A percentile compares a stretch with the other conserved stretches of the same genome.
These are phyloP conservation scores for Grosmannia serpens DNA, from an alignment of 2,329 filamentous ascomycete genomes.

Conservation along the genomic window DNA sequence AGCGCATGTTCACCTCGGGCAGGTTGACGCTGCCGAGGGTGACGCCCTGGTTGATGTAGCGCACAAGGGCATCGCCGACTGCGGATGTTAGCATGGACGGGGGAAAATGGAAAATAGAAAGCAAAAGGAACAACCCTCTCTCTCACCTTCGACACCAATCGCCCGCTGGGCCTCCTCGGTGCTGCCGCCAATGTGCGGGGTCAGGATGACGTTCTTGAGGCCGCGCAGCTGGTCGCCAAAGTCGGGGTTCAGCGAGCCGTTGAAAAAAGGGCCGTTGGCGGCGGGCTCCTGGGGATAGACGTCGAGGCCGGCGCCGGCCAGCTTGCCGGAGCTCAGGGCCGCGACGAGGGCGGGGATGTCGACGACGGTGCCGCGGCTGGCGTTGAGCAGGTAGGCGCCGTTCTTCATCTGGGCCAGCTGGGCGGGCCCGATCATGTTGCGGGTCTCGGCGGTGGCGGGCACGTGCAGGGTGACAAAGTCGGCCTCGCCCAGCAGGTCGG, in stretches of 20 bases:
- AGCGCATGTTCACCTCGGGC: constrained; percentile 85
- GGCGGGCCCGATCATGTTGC: constrained; percentile 72
- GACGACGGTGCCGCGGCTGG: constrained; percentile 84
- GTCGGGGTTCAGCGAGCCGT: constrained; percentile 56
- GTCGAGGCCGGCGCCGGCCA: constrained; percentile 90
- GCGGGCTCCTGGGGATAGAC: constrained; percentile 92
- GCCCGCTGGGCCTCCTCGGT: constrained; percentile 96
- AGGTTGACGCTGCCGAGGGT: constrained; percentile 91
- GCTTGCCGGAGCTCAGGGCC: constrained; percentile 72
- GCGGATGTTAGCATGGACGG: background rate
- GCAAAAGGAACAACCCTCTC: no score
- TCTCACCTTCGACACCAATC: constrained; percentile 71
- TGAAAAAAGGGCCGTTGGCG: constrained; percentile 93
- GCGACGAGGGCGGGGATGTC: constrained; percentile 88
- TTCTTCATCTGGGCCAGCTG: constrained; percentile 85
- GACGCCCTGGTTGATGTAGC: constrained; percentile 91
- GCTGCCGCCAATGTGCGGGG: constrained; percentile 92
- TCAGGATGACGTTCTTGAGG: constrained; percentile 87
- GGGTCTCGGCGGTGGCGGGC: constrained; percentile 84
- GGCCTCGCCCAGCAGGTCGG: constrained; percentile 63
- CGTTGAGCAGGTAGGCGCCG: constrained; percentile 91
- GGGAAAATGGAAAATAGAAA: no score
- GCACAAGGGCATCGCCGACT: constrained; percentile 76
- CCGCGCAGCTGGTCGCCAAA: constrained; percentile 79
- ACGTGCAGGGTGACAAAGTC: constrained; percentile 96